Evolutionary conservation across 2,329 filamentous ascomycete genomes (phyloP).

Genomic region (Colletotrichum phormii): DNA sequence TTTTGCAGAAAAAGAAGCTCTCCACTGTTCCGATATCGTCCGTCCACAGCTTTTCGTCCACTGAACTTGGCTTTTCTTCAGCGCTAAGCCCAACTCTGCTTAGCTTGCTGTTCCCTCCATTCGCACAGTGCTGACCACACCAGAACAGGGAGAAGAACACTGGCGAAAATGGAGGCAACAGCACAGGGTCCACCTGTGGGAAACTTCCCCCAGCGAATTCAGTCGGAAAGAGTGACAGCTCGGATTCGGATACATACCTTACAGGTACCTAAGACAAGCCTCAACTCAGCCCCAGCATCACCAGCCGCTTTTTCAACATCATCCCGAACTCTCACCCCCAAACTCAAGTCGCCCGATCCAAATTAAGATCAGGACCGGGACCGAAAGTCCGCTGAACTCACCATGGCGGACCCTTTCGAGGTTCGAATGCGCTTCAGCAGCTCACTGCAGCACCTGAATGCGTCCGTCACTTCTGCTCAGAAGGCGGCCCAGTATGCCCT

Average conservation of each 20-base stretch:
- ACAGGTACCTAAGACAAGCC: neutral
- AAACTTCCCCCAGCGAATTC: constrained; percentile 1
- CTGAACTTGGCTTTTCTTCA: constrained; percentile 17
- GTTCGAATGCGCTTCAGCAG: constrained; percentile 97
- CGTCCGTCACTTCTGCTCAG: constrained; percentile 86
- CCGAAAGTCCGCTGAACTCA: neutral
- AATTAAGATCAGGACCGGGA: neutral
- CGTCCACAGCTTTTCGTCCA: constrained; percentile 8
- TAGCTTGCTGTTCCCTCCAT: neutral
- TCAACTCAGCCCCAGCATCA: neutral
- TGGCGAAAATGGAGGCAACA: neutral
- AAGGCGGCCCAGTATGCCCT: constrained; percentile 96
- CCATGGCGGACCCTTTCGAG: constrained; percentile 88
- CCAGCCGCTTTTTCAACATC: neutral
- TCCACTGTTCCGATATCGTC: constrained; percentile 35
- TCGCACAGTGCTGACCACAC: constrained; percentile 1
- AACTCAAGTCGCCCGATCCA: neutral
- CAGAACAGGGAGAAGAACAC: neutral
- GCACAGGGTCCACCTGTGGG: constrained; percentile 24
- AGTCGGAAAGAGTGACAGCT: constrained; percentile 5
- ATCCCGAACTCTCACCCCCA: neutral
- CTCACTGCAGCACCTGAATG: constrained; percentile 90
- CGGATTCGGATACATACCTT: neutral
- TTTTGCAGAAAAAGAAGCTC: constrained; percentile 18
- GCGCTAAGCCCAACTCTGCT: neutral